Evolutionary conservation across 768 basidiomycete genomes (phyloP).

Genomic region (Leccinellum rugosiceps): DNA sequence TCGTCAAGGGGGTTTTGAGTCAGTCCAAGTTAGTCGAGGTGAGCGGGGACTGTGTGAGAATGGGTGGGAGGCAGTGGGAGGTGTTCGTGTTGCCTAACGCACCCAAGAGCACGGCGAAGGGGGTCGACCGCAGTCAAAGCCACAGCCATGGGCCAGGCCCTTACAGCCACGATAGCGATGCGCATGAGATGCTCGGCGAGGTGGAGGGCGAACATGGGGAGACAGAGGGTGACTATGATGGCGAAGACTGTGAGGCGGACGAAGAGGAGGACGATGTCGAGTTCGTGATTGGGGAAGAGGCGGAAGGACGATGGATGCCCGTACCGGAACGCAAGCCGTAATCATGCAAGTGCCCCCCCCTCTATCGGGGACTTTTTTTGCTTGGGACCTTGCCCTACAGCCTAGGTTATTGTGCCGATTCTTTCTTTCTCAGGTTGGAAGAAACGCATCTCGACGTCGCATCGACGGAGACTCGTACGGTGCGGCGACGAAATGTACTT

Average conservation of each 20-base stretch:
- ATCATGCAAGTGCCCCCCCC: not conserved
- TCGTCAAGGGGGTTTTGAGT: slow-evolving; percentile 68
- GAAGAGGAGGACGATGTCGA: slow-evolving; percentile 77
- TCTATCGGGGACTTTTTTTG: not conserved
- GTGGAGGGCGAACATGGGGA: slow-evolving; percentile 22
- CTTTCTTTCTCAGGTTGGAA: slow-evolving; percentile 14
- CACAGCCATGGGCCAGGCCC: not conserved
- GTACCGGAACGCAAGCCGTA: slow-evolving; percentile 30
- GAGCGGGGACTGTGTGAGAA: slow-evolving; percentile 62
- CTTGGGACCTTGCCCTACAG: slow-evolving; percentile 1
- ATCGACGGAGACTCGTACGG: slow-evolving; percentile 6
- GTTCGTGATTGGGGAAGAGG: slow-evolving; percentile 59
- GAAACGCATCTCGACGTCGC: slow-evolving; percentile 13
- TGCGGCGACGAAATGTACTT: not conserved
- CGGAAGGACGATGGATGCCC: slow-evolving; percentile 37
- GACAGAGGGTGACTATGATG: slow-evolving; percentile 29
- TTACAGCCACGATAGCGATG: not conserved
- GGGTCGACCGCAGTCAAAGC: not conserved
- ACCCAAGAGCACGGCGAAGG: slow-evolving; percentile 37
- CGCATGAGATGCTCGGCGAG: slow-evolving; percentile 5
- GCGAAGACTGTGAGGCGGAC: slow-evolving; percentile 38
- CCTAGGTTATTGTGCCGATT: slow-evolving; percentile 5
- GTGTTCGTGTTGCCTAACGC: slow-evolving; percentile 60
- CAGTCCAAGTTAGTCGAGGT: slow-evolving; percentile 73
- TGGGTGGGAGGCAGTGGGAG: slow-evolving; percentile 58